Evolutionary conservation across 805 yeast genomes (phyloP).

Genomic region (Candida insectalens): DNA sequence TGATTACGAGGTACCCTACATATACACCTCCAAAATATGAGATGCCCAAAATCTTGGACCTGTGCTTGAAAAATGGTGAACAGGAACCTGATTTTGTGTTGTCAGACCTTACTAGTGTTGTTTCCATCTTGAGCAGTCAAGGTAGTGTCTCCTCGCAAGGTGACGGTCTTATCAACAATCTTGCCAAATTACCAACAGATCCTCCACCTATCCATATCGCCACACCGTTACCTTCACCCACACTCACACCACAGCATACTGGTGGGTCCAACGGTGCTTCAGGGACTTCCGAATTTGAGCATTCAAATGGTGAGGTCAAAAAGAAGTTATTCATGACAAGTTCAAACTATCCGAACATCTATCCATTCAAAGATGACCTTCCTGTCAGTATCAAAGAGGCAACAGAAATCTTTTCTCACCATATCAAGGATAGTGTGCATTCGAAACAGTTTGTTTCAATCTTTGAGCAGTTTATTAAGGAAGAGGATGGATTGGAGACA

Average conservation of each 20-base stretch:
- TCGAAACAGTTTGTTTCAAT: slow-evolving; percentile 64
- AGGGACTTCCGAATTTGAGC: slow-evolving; percentile 21
- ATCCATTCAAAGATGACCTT: slow-evolving; percentile 25
- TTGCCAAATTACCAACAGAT: neutral
- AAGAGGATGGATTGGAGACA: slow-evolving; percentile 50
- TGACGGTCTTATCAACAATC: slow-evolving; percentile 3
- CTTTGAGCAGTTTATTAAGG: slow-evolving; percentile 58
- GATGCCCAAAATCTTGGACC: slow-evolving; percentile 35
- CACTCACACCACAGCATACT: slow-evolving; percentile 37
- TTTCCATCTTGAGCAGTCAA: slow-evolving; percentile 22
- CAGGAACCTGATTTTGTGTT: slow-evolving; percentile 5
- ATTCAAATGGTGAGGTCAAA: slow-evolving; percentile 20
- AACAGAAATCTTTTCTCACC: slow-evolving; percentile 49
- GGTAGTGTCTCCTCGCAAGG: slow-evolving; percentile 18
- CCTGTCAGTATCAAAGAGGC: slow-evolving; percentile 82
- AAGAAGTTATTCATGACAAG: slow-evolving; percentile 25
- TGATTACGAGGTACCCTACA: slow-evolving; percentile 68
- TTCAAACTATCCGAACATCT: slow-evolving; percentile 23
- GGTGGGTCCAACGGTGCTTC: slow-evolving; percentile 19
- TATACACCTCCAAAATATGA: slow-evolving; percentile 41
- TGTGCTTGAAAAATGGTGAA: slow-evolving; percentile 6
- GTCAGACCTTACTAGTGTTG: slow-evolving; percentile 15
- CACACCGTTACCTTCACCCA: slow-evolving; percentile 85
- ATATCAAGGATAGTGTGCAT: slow-evolving; percentile 59
- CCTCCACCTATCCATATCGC: slow-evolving; percentile 55